Conservation (phyloP, 2,329 filamentous ascomycete species). For the Blastomyces percursus region DNA sequence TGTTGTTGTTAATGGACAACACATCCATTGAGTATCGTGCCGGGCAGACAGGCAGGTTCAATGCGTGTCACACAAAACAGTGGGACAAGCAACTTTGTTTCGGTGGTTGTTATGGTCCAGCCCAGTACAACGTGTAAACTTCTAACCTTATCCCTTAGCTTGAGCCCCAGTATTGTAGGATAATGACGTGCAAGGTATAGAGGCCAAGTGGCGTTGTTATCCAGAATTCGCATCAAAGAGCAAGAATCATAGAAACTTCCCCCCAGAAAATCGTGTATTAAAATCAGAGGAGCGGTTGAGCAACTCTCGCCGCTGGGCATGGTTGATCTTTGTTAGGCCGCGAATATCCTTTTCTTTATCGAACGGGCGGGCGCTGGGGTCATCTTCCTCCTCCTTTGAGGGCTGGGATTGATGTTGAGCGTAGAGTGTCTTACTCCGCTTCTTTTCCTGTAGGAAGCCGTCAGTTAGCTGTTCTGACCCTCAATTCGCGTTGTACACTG, state of each 20-base stretch:
- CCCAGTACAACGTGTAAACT: not conserved
- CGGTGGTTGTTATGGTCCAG: not conserved
- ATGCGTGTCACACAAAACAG: not conserved
- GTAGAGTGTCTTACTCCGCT: conserved; percentile 13
- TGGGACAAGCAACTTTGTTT: no score
- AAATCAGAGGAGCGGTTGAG: conserved; percentile 71
- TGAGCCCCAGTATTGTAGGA: not conserved
- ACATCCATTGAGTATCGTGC: not conserved
- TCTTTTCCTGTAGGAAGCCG: conserved; percentile 10
- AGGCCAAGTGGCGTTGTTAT: not conserved
- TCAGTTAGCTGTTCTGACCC: not conserved
- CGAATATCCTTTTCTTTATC: conserved; percentile 92
- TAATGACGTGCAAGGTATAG: not conserved
- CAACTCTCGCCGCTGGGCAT: conserved; percentile 65
- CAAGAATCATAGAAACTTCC: conserved; percentile 41
- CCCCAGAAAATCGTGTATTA: conserved; percentile 67
- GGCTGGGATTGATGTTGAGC: conserved; percentile 11
- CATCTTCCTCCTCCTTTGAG: conserved; percentile 65
- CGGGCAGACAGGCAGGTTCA: not conserved
- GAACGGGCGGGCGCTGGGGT: conserved; percentile 80
- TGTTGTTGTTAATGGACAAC: not conserved
- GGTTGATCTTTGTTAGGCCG: conserved; percentile 58
- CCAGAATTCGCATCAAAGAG: not conserved
- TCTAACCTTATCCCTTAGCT: not conserved
- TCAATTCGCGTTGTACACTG: not conserved